These are phyloP conservation scores for Neurospora cerealis DNA, from an alignment of 495 filamentous ascomycete species.

Conservation along the genomic window DNA sequence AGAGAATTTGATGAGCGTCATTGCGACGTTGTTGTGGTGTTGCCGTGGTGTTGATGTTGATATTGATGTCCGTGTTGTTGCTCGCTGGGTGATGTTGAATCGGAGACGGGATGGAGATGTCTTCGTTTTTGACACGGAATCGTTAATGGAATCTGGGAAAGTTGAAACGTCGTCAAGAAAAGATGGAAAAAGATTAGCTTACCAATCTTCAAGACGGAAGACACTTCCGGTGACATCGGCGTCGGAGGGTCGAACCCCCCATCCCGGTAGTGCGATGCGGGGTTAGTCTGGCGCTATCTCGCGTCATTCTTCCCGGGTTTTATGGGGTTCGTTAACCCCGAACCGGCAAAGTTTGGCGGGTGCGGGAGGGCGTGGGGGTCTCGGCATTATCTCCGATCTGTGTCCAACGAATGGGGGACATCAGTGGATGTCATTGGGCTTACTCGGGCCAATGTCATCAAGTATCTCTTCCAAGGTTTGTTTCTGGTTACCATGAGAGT, in stretches of 20 bases:
- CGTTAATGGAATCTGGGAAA: neutral
- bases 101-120: neutral
- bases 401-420: neutral
- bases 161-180: no score
- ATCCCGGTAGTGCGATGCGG: neutral
- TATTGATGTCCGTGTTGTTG: neutral
- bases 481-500: neutral
- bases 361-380: neutral
- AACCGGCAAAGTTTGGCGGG: no score
- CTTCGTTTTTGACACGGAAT: neutral
- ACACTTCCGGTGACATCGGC: neutral
- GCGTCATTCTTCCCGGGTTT: neutral
- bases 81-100: neutral
- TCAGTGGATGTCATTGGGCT: no score
- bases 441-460: no score
- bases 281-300: neutral
- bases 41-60: neutral
- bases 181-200: neutral
- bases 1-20: neutral
- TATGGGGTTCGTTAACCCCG: neutral
- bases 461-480: neutral
- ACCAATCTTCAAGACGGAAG: neutral
- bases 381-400: neutral
- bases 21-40: neutral
- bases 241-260: neutral